Evolutionary conservation across 2,329 filamentous ascomycete genomes (phyloP).

Genomic region (Orbilia blumenaviensis): DNA sequence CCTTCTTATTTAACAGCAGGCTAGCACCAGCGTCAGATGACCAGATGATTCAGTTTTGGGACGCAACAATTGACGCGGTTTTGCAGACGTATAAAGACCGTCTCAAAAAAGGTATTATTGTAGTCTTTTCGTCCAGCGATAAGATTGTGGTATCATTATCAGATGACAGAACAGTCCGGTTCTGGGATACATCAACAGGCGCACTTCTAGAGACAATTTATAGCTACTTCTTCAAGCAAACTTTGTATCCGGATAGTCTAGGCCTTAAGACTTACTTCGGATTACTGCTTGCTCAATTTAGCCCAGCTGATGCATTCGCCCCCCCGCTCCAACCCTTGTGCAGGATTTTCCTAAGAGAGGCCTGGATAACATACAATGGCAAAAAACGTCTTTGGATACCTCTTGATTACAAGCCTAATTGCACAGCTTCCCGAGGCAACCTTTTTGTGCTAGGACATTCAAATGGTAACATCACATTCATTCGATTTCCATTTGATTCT

Average conservation of each 20-base stretch:
- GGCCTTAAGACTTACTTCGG: background rate
- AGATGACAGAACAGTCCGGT: background rate
- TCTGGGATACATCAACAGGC: background rate
- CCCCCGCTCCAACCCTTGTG: background rate
- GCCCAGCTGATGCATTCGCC: background rate
- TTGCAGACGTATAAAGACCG: no score
- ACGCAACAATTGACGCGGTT: background rate
- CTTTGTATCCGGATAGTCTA: background rate
- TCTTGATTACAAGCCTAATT: background rate
- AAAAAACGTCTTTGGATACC: background rate
- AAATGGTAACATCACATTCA: background rate
- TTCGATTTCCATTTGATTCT: background rate
- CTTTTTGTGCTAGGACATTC: background rate
- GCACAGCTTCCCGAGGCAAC: background rate
- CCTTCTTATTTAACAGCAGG: no score
- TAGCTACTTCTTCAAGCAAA: background rate
- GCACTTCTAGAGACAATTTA: background rate
- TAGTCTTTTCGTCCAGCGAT: background rate
- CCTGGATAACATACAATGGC: background rate
- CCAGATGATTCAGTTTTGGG: no score
- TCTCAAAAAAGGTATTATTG: no score
- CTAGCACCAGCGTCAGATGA: no score
- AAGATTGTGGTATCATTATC: background rate
- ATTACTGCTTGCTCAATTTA: no score
- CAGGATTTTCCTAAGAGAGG: background rate